Evolutionary conservation across 202 grass and related monocot genomes (phyloP).

Genomic region (Eragrostis tef): DNA sequence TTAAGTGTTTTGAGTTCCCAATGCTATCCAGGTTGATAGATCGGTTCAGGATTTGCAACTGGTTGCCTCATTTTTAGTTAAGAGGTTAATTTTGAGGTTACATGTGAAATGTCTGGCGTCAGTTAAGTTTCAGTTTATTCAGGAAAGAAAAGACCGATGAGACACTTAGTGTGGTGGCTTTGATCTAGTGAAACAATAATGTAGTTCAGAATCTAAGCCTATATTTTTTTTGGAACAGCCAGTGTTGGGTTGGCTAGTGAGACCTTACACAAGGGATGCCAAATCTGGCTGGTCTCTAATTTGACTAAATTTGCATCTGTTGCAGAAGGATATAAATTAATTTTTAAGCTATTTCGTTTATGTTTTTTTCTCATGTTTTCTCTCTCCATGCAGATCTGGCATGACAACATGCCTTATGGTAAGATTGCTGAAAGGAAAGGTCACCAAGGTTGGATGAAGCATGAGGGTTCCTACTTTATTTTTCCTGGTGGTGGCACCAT

Average conservation of each 20-base stretch:
- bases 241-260: neutral
- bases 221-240: neutral
- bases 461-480: conserved; percentile 76
- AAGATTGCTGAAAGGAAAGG: conserved; percentile 98
- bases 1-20: neutral
- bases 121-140: neutral
- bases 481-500: conserved; percentile 94
- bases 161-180: neutral
- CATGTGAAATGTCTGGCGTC: neutral
- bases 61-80: neutral
- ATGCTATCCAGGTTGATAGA: conserved; percentile 9
- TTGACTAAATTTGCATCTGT: neutral
- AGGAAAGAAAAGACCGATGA: conserved; percentile 2
- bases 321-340: neutral
- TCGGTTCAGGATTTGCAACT: neutral
- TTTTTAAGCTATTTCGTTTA: neutral
- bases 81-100: neutral
- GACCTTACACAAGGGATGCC: conserved; percentile 8
- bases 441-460: conserved; percentile 95
- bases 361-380: conserved; percentile 20
- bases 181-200: conserved; percentile 7
- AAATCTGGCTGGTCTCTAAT: neutral
- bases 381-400: conserved; percentile 78
- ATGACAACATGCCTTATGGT: conserved; percentile 92
- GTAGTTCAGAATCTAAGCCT: conserved; percentile 18